Base-by-base conservation (phyloP, 2,329 filamentous ascomycete species). In the Colletotrichum somersetense region DNA sequence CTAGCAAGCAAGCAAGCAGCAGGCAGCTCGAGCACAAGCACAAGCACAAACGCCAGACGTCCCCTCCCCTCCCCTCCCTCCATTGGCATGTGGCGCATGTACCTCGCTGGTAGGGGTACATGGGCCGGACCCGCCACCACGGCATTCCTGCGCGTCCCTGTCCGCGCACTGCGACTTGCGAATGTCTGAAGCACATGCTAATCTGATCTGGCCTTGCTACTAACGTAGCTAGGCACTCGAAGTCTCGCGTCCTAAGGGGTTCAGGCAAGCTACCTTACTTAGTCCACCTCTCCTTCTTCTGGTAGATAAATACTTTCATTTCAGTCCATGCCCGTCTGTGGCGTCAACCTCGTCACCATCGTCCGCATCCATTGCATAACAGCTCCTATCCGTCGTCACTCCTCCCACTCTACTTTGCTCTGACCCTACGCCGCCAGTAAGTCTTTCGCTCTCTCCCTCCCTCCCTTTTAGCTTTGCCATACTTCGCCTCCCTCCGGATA, bases 301-400 rank as follows among this genome's bases (percentile, higher is more conserved):
- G 65, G 59, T 64, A 68, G 59, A 72, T 72, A 72, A 68, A 68
- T 72, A 72, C 69, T 72, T 69, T 71, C 68, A 67, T 71, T 58
- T 67, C 64, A 62, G 64, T 67, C 68, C 68, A 67, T 71, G 52
- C 50, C 57, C 57, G 46, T 64, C 44, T 68, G 69, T 72, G 69
- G 69, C 69, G 69, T 64, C 66, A 58, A 72, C 46, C 69, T 72
- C 69, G 69, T 72, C 68, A 71, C 52, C 68, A 71, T 42, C 56
- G n/a, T 42, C 35, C 38, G 50, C 53, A 68, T 64, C 52, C 40
- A 66, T 59, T 62, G 38, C 65, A 67, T 35, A 56, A 67, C 58
- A 68, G 55, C 52, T 66, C 61, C 30, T 63, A 66, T 66, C 53
- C 65, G 52, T 70, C 70, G 66, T 61, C 46, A 46, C n/a, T 44